A percentile compares a stretch with the other conserved stretches of the same genome.
Conservation (phyloP, 192 early-diverging fungal species). For the Anaeromyces robustus region DNA sequence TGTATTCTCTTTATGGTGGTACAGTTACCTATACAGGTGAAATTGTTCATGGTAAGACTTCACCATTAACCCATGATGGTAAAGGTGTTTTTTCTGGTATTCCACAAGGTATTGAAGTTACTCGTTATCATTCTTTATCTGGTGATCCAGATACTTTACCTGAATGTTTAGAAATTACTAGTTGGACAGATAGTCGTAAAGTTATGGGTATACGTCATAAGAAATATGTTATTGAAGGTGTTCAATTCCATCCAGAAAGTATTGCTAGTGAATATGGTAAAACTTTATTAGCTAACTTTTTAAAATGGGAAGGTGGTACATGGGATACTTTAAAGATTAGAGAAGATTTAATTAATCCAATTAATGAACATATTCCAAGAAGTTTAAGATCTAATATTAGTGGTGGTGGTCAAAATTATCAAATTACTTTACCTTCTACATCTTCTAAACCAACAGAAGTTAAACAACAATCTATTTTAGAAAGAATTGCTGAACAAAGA, state of each 20-base stretch:
- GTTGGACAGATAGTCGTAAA: constrained; percentile 61
- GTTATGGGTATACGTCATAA: constrained; percentile 95
- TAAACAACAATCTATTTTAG: constrained; percentile 44
- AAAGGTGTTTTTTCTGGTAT: constrained; percentile 74
- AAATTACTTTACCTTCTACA: background rate
- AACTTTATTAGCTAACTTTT: constrained; percentile 78
- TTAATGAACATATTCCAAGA: constrained; percentile 1
- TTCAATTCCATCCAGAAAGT: constrained; percentile 97
- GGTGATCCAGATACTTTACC: constrained; percentile 72
- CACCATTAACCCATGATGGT: constrained; percentile 76
- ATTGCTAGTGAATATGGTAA: constrained; percentile 86
- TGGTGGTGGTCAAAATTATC: background rate
- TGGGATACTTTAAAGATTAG: constrained; percentile 49
- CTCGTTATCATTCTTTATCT: constrained; percentile 93
- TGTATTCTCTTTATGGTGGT: constrained; percentile 91
- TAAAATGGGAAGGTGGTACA: constrained; percentile 65
- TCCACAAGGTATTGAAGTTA: constrained; percentile 69
- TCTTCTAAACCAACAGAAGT: constrained; percentile 14
- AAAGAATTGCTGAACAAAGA: constrained; percentile 68
- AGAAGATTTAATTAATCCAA: constrained; percentile 4
- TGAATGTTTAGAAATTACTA: constrained; percentile 63
- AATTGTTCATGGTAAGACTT: constrained; percentile 94
- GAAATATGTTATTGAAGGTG: constrained; percentile 76
- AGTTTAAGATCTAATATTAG: background rate
- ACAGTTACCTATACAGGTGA: constrained; percentile 85